These are phyloP conservation scores for Thelonectria discophora DNA, from an alignment of 2,329 filamentous ascomycete genomes.

Conservation along the genomic window DNA sequence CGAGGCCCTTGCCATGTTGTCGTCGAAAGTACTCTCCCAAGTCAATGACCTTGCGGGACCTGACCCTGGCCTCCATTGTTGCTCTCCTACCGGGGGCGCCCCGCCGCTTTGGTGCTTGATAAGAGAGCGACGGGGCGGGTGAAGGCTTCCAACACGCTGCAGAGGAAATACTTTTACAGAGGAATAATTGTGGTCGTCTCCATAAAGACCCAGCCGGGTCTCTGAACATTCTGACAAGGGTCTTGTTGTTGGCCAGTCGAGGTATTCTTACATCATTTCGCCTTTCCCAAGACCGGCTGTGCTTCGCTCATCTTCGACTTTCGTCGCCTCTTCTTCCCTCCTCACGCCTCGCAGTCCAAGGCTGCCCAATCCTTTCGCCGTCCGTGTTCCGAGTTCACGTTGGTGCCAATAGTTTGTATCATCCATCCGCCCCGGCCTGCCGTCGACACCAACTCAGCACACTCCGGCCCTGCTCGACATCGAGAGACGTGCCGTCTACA, in stretches of 20 bases:
- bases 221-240: constrained; percentile 35
- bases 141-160: constrained; percentile 34
- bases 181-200: constrained; percentile 38
- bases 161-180: constrained; percentile 35
- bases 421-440: constrained; percentile 22
- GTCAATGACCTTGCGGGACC: constrained; percentile 31
- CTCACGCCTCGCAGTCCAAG: constrained; percentile 30
- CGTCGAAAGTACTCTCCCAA: constrained; percentile 23
- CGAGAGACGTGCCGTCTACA: constrained; percentile 28
- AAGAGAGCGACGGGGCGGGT: constrained; percentile 33
- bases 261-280: constrained; percentile 40
- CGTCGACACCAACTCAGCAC: constrained; percentile 25
- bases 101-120: constrained; percentile 41
- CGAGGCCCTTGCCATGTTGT: constrained; percentile 27
- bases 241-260: constrained; percentile 37
- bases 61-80: constrained; percentile 26
- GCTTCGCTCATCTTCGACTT: constrained; percentile 33
- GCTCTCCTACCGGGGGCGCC: constrained; percentile 23
- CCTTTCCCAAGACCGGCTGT: constrained; percentile 28
- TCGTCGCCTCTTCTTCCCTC: constrained; percentile 27
- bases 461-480: constrained; percentile 19
- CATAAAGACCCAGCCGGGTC: constrained; percentile 34
- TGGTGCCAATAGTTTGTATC: constrained; percentile 23
- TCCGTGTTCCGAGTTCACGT: constrained; percentile 25
- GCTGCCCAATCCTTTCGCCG: constrained; percentile 20